Percentiles rank a stretch among this genome's conserved stretches.
Evolutionary conservation across 495 filamentous ascomycete genomes (phyloP).

Genomic region (Aspergillus indologenus): DNA sequence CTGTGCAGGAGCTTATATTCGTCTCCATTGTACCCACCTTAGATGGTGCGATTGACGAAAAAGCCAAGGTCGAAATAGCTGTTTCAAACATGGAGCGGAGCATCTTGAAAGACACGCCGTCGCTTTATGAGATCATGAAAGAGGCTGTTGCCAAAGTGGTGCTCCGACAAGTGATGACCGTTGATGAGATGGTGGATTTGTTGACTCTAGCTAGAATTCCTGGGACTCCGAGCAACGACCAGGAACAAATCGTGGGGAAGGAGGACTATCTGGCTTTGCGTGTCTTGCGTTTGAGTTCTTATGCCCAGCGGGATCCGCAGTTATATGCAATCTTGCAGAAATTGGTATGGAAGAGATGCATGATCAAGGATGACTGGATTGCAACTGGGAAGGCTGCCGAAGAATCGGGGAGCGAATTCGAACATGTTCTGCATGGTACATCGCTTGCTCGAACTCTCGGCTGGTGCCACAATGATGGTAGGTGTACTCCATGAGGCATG

Average conservation of each 20-base stretch:
- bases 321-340: conserved; percentile 56
- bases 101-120: conserved; percentile 56
- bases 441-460: conserved; percentile 32
- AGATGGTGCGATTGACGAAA: conserved; percentile 67
- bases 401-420: conserved; percentile 23
- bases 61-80: conserved; percentile 70
- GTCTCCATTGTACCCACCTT: conserved; percentile 55
- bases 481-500: conserved; percentile 6
- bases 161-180: conserved; percentile 61
- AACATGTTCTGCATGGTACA: conserved; percentile 28
- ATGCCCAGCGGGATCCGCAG: conserved; percentile 45
- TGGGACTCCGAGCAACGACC: conserved; percentile 27
- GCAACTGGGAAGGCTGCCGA: conserved; percentile 38
- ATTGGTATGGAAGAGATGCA: conserved; percentile 81
- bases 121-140: conserved; percentile 61
- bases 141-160: conserved; percentile 64
- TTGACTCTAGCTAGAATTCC: conserved; percentile 66
- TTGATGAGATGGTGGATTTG: conserved; percentile 70
- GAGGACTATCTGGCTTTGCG: conserved; percentile 72
- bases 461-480: conserved; percentile 35
- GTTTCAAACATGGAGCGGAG: conserved; percentile 62
- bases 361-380: conserved; percentile 75
- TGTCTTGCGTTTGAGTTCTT: conserved; percentile 56
- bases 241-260: conserved; percentile 38
- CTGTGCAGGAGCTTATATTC: conserved; percentile 73